Conservation (phyloP, 495 filamentous ascomycete genomes). For the Daldinia decipiens region DNA sequence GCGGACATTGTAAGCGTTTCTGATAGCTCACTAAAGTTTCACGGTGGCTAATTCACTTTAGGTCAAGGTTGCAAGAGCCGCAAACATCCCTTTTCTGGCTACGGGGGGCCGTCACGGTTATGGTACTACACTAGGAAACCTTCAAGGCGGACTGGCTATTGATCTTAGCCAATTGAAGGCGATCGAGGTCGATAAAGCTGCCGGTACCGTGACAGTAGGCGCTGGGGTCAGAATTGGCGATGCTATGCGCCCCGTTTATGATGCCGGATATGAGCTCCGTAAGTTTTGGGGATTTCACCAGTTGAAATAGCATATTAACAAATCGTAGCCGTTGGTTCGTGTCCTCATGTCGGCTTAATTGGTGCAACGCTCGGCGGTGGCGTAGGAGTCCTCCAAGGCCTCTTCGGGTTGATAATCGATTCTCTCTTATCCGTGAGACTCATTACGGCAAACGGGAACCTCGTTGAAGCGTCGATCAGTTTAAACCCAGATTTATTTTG, state of each 20-base stretch:
- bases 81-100: conserved; percentile 51
- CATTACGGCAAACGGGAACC: conserved; percentile 48
- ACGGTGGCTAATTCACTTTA: conserved; percentile 1
- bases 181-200: conserved; percentile 36
- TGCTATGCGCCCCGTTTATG: conserved; percentile 37
- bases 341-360: conserved; percentile 47
- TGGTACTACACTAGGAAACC: conserved; percentile 22
- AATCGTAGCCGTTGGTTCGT: conserved; percentile 40
- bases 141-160: conserved; percentile 42
- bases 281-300: conserved; percentile 15
- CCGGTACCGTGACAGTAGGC: conserved; percentile 42
- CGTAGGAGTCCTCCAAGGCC: conserved; percentile 49
- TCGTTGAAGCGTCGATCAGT: conserved; percentile 47
- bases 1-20: conserved; percentile 15
- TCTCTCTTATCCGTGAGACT: conserved; percentile 47
- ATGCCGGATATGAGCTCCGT: conserved; percentile 50
- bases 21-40: background rate
- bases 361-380: conserved; percentile 56
- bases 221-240: conserved; percentile 34
- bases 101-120: conserved; percentile 50
- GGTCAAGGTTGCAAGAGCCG: conserved; percentile 41
- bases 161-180: conserved; percentile 48
- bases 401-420: conserved; percentile 53
- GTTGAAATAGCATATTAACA: background rate
- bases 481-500: conserved; percentile 60